These are phyloP conservation scores for Hevea brasiliensis DNA, from an alignment of 345 rosid genomes.

Conservation along the genomic window DNA sequence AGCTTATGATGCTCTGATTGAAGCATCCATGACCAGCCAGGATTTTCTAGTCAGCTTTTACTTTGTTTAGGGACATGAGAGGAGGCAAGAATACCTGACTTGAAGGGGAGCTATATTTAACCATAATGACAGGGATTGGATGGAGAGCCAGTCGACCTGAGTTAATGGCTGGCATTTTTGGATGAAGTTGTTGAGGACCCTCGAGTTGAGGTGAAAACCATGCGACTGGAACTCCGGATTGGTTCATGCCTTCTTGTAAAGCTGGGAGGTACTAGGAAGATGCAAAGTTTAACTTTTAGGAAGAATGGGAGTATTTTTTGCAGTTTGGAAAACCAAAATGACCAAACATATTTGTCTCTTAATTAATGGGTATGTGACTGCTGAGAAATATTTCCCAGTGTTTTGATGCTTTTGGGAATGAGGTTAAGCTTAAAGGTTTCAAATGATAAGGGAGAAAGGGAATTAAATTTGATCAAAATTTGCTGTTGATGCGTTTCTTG, in stretches of 20 bases:
- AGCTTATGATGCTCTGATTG: constrained; percentile 64
- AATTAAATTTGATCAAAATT: constrained; percentile 53
- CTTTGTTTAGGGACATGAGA: constrained; percentile 90
- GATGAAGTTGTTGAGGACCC: constrained; percentile 96
- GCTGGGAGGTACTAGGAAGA: constrained; percentile 82
- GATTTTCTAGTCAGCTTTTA: constrained; percentile 89
- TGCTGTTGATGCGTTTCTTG: constrained; percentile 91
- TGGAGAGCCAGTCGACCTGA: constrained; percentile 28
- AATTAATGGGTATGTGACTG: constrained; percentile 74
- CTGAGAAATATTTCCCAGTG: constrained; percentile 75
- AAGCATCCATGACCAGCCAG: constrained; percentile 87
- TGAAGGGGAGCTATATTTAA: constrained; percentile 80
- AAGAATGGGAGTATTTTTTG: constrained; percentile 80
- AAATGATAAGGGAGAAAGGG: constrained; percentile 43
- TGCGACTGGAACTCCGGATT: constrained; percentile 97
- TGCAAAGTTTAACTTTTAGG: constrained; percentile 83
- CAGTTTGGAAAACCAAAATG: constrained; percentile 78
- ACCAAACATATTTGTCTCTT: constrained; percentile 85
- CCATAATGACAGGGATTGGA: constrained; percentile 82
- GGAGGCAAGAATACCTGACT: constrained; percentile 55
- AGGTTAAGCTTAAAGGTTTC: constrained; percentile 75
- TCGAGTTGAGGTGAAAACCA: constrained; percentile 84
- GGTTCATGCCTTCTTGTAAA: constrained; percentile 93
- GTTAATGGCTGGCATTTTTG: constrained; percentile 61
- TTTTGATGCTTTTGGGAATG: constrained; percentile 82